Conservation (phyloP, 1,284 basidiomycete species). For the Puccinia coronata region DNA sequence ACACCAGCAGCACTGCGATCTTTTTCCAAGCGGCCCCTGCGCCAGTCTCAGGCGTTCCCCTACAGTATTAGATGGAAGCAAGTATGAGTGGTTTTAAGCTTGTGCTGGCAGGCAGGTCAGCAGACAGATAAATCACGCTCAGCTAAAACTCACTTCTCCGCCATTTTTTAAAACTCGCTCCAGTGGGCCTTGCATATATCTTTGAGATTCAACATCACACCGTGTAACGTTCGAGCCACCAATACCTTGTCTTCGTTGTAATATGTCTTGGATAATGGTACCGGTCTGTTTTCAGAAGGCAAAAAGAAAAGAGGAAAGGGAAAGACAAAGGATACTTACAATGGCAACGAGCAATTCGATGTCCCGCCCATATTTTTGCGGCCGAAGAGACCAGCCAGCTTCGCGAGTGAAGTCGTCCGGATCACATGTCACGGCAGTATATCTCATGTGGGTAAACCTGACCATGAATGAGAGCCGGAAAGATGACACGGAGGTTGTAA, state of each 20-base stretch:
- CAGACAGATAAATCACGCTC: no score
- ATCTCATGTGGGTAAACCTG: conserved; percentile 50
- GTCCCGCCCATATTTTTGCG: conserved; percentile 80
- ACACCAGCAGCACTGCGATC: conserved; percentile 77
- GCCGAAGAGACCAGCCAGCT: conserved; percentile 75
- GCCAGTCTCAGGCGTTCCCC: conserved; percentile 70
- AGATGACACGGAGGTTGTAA: no score
- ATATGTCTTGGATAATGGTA: conserved; percentile 53
- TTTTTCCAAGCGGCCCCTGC: conserved; percentile 80
- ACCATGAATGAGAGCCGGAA: background rate
- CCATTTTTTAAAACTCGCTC: conserved; percentile 46
- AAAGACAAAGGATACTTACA: conserved; percentile 47
- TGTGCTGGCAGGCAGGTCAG: no score
- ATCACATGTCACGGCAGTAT: conserved; percentile 75
- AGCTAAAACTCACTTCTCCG: conserved; percentile 25
- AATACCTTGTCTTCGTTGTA: conserved; percentile 96
- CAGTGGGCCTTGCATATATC: conserved; percentile 92
- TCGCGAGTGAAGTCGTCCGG: conserved; percentile 84
- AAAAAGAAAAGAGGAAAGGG: background rate
- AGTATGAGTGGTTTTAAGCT: no score
- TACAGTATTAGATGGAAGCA: background rate
- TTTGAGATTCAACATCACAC: conserved; percentile 96
- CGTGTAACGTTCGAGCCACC: conserved; percentile 87
- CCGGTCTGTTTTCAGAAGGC: background rate
- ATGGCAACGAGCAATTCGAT: conserved; percentile 81